phyloP scores from a whole-genome alignment of 2,329 filamentous ascomycete species.

The Calonectria leucothoes region DNA sequence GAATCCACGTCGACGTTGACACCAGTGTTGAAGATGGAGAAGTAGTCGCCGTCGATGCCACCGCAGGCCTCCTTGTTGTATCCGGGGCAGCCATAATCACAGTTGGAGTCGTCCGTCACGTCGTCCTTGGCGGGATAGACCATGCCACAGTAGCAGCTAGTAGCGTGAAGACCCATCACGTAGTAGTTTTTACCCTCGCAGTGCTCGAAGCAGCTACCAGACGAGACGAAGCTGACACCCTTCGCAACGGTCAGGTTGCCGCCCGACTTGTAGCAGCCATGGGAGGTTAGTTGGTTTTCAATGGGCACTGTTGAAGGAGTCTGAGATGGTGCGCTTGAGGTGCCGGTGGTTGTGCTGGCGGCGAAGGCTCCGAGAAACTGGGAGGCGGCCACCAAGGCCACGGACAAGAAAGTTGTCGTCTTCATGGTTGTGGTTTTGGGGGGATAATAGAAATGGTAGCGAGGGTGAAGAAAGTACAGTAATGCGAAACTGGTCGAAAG shows the following conservation, averaged over 20 bases:
- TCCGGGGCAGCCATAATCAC: slow-evolving; percentile 74
- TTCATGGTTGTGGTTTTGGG: slow-evolving; percentile 44
- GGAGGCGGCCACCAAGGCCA: slow-evolving; percentile 45
- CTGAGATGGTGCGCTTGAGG: slow-evolving; percentile 40
- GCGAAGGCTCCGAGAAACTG: slow-evolving; percentile 38
- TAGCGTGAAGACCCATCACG: slow-evolving; percentile 73
- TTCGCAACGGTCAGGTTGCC: slow-evolving; percentile 52
- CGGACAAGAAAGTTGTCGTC: slow-evolving; percentile 41
- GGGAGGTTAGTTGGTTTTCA: slow-evolving; percentile 53
- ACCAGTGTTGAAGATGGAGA: slow-evolving; percentile 64
- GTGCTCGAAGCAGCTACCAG: slow-evolving; percentile 53
- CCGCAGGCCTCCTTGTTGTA: slow-evolving; percentile 72
- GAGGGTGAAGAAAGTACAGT: slow-evolving; percentile 11
- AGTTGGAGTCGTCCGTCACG: slow-evolving; percentile 68
- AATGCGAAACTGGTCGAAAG: slow-evolving; percentile 3
- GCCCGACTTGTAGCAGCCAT: slow-evolving; percentile 62
- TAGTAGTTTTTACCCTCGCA: slow-evolving; percentile 58
- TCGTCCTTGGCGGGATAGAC: slow-evolving; percentile 69
- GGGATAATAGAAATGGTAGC: slow-evolving; percentile 30
- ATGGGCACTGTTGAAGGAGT: slow-evolving; percentile 51
- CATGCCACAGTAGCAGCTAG: slow-evolving; percentile 80
- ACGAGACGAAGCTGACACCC: slow-evolving; percentile 41
- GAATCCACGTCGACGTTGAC: slow-evolving; percentile 51
- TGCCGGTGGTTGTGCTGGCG: slow-evolving; percentile 17
- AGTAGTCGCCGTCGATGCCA: slow-evolving; percentile 46